A percentile compares a stretch with the other conserved stretches of the same genome.
Evolutionary conservation across 1,284 basidiomycete genomes (phyloP).

Genomic region (Golubevia pallescens): DNA sequence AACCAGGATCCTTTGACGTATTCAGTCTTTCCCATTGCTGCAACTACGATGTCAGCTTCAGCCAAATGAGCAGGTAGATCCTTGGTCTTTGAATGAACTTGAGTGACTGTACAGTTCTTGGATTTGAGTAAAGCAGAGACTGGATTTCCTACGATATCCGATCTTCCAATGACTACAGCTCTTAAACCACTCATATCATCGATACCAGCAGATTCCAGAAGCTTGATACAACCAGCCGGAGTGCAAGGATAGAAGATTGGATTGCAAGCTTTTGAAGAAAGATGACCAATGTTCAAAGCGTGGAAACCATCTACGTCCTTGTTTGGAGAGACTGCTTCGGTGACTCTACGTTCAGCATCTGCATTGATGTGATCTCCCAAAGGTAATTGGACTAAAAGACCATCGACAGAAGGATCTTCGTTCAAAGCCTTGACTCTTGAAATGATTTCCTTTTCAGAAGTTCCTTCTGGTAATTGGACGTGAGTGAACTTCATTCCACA

Average conservation of each 20-base stretch:
- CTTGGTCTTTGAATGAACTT: conserved; percentile 51
- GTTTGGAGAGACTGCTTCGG: conserved; percentile 51
- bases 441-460: conserved; percentile 46
- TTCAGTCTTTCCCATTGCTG: conserved; percentile 54
- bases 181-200: conserved; percentile 51
- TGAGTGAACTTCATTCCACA: conserved; percentile 59
- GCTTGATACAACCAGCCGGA: conserved; percentile 55
- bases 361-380: conserved; percentile 56
- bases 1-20: conserved; percentile 59
- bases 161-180: conserved; percentile 58
- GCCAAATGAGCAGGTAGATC: conserved; percentile 42
- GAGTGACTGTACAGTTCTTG: conserved; percentile 59
- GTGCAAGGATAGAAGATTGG: conserved; percentile 62
- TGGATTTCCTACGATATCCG: conserved; percentile 63
- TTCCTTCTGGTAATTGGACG: conserved; percentile 47
- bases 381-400: conserved; percentile 63
- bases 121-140: conserved; percentile 51
- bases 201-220: conserved; percentile 55
- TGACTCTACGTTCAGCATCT: conserved; percentile 58
- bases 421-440: conserved; percentile 48
- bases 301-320: conserved; percentile 65
- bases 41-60: conserved; percentile 60
- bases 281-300: conserved; percentile 61
- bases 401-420: conserved; percentile 57
- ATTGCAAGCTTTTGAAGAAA: conserved; percentile 60